Evolutionary conservation across 129 eudicot species (phyloP), one percentile per base, ranked within the genome.

Genomic region (Escallonia herrerae): DNA sequence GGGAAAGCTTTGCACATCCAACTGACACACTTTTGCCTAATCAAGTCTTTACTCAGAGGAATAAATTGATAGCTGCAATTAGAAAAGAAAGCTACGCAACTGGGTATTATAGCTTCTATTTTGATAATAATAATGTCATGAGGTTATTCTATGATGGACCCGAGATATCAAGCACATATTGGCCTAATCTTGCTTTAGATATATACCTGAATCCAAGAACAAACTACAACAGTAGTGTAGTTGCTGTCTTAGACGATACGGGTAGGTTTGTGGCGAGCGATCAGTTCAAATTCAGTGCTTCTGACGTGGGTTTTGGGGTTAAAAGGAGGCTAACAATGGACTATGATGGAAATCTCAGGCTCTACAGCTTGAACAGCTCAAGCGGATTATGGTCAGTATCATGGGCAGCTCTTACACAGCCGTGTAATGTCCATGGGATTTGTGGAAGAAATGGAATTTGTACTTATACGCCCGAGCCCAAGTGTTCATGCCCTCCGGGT

Each of bases 1-100:
- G 86, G 86, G 80, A 81, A 57, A 81, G 86, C 52, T 81, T 77
- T 63, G 87, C 78, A 71, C 71, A 49, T 65, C 87, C 87, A 4
- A 78, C 84, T 5, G 81, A 82, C 63, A 82, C 84, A 7, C 78
- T 82, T 40, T 70, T 82, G 72, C 81, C 87, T 51, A 14, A 46
- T 67, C 87, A 82, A 62, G 49, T 33, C 8, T 58, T 82, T 8
- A 82, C 81, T 40, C 74, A 78, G 84, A 72, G 48, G 15, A 72
- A 22, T 8, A 79, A 57, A 55, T 57, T 83, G 55, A 44, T 62
- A 39, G 75, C 84, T 44, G 62, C 39, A 2, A 15, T 49, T 7
- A 66, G 83, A 55, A 55, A 54, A 40, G 73, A 57, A 9, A 69
- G 64, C n/a, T 77, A 14, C 12, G 74, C 43, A 64, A 66, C 87